These are phyloP conservation scores for Populus tremula DNA, from an alignment of 345 rosid genomes.

Conservation along the genomic window DNA sequence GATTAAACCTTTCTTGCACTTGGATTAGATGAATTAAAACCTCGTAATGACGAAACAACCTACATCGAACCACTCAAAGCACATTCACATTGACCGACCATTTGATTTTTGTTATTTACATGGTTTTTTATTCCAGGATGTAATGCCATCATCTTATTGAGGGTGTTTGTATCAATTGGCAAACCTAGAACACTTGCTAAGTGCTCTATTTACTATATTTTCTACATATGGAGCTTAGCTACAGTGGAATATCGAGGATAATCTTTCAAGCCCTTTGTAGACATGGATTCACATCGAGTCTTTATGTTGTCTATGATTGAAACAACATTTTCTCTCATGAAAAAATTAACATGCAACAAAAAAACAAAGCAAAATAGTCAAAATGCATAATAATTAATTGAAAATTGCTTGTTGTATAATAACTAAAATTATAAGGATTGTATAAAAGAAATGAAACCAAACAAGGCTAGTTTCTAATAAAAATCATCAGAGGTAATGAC, in stretches of 20 bases:
- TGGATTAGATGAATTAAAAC: no score
- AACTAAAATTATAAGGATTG: not conserved
- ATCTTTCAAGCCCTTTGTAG: conserved; percentile 83
- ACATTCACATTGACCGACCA: conserved; percentile 59
- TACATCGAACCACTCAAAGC: conserved; percentile 65
- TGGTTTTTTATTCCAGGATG: conserved; percentile 58
- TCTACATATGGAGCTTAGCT: conserved; percentile 71
- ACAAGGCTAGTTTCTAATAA: not conserved
- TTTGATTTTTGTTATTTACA: conserved; percentile 44
- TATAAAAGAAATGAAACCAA: not conserved
- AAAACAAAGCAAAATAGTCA: not conserved
- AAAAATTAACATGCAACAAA: not conserved
- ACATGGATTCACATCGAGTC: not conserved
- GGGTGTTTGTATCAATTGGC: conserved; percentile 56
- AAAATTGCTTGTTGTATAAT: not conserved
- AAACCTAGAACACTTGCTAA: conserved; percentile 66
- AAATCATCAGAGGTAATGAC: not conserved
- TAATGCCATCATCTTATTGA: conserved; percentile 76
- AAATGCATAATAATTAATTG: not conserved
- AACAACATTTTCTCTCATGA: not conserved
- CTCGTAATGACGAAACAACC: conserved; percentile 59
- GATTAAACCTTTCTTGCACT: no score
- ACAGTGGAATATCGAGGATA: conserved; percentile 54
- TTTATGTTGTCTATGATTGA: not conserved
- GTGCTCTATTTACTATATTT: conserved; percentile 82